Base-by-base conservation (phyloP, 495 filamentous ascomycete species). In the Hypoxylon intermedium region DNA sequence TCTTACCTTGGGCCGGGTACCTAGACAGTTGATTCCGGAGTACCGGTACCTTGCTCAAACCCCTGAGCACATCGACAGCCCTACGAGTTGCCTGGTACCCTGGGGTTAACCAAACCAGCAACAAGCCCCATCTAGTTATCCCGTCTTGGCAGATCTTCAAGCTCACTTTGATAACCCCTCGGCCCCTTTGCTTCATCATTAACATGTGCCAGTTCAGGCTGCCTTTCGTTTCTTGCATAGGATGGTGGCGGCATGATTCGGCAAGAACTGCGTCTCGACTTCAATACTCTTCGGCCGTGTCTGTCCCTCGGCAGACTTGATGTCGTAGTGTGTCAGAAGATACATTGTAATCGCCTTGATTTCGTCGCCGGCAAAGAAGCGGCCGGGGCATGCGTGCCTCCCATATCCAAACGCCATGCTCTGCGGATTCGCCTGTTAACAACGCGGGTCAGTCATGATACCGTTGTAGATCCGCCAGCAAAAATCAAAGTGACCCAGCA, bases 331-430 rank as follows among this genome's bases (percentile, higher is more conserved):
- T 30, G 75, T 30, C 9, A 82, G 18, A 1, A 80, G 56, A 45
- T 62, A 63, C 11, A 65, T 53, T 11, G 82, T 60, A 11, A 76
- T 60, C 20, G 77, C 49, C 69, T 82, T 79, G 48, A 82, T 74
- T 55, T 77, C 72, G 52, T 76, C 62, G 1, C 55, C 58, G 7
- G 75, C 78, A 62, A 82, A 78, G 67, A 80, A 82, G n/a, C 79
- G 66, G 12, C 79, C 79, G 0, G 79, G 78, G 51, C 81, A 84
- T 2, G 75, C 76, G 44, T 81, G 76, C 20, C 66, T 70, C 3
- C 82, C 82, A 30, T 74, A 53, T 0, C 82, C 82, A 42, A 83
- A 85, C 23, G 68, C 65, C 31, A 83, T 53, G 43, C 71, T 63
- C 5, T 73, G 62, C 0, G 67, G 61, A 3, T 65, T 67, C 0